phyloP scores from a whole-genome alignment of 805 yeast genomes.

The Yarrowia sp. region DNA sequence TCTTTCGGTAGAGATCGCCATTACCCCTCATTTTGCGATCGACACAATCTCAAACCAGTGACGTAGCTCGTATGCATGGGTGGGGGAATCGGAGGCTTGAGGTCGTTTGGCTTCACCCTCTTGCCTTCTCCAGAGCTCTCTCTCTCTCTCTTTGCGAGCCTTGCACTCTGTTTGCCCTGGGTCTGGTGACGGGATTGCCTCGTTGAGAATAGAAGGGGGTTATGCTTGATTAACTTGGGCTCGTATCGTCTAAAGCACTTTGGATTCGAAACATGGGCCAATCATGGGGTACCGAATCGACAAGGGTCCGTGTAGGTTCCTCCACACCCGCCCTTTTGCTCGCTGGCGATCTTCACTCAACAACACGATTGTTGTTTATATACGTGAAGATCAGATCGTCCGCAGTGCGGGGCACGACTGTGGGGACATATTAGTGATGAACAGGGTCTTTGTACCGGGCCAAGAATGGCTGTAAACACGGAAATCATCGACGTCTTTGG shows the following conservation, averaged over 20 bases:
- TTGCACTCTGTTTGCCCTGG: background rate
- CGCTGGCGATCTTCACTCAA: constrained; percentile 1
- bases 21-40: constrained; percentile 25
- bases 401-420: background rate
- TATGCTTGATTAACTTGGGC: too few relatives aligned
- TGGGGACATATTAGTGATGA: background rate
- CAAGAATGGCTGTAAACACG: background rate
- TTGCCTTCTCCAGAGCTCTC: background rate
- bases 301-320: background rate
- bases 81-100: background rate
- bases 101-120: background rate
- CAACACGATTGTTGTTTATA: constrained; percentile 1
- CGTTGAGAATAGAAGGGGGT: too few relatives aligned
- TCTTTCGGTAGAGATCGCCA: constrained; percentile 1
- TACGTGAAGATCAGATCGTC: background rate
- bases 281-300: background rate
- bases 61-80: constrained; percentile 33
- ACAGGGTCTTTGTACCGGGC: constrained; percentile 1
- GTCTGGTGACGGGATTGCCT: background rate
- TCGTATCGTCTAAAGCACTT: background rate
- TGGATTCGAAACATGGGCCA: background rate
- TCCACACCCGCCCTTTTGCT: background rate
- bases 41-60: constrained; percentile 20
- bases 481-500: too few relatives aligned
- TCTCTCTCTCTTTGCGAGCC: background rate